Base-by-base conservation (phyloP, 352 stramenopile genomes). In the Phytophthora lateralis region DNA sequence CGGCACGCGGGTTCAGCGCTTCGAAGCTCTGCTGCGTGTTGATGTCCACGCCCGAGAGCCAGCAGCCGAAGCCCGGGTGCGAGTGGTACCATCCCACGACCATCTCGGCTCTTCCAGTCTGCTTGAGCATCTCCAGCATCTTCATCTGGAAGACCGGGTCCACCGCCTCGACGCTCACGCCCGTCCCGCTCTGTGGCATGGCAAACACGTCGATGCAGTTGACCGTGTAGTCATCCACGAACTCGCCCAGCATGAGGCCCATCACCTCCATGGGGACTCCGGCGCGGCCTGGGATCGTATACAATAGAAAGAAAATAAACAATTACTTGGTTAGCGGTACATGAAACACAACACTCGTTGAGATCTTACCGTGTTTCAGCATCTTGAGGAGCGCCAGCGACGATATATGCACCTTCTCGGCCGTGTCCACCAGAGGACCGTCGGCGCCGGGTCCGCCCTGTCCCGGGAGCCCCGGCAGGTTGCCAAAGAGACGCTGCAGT, bases 231-330 rank as follows among this genome's bases (percentile, higher is more conserved):
- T 99, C 98, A 66, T 99, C 97, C 18, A 99, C 97, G 72, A 99
- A 99, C 75, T 99, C 95, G 41, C 98, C 98, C 27, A 99, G 89
- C 98, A 99, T 99, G n/a, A 99, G 82, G 2, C 98, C 98, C 98
- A 99, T 99, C 14, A 99, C 98, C 82, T 99, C 98, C 96, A 99
- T 99, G n/a, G 98, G 98, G 37, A 99, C 97, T 37, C 98, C 98
- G 8, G 97, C 97, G 14, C 98, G 95, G 20, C 82, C 82, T 91
- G 49, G 15, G 17, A 24, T 1, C 21, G 21, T 24, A 30, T 8
- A 8, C 8, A 42, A 61, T 35, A 47, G 38, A 63, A 20, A 51
- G 24, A 5, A 63, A 20, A 51, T 24, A 5, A 59, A 51, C 58
- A 49, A 44, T 58, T 39, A 66, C 54, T 39, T 45, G 27, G 12